These are phyloP conservation scores for Cutaneotrichosporon spelunceum DNA, from an alignment of 1,284 basidiomycete species.

Conservation along the genomic window DNA sequence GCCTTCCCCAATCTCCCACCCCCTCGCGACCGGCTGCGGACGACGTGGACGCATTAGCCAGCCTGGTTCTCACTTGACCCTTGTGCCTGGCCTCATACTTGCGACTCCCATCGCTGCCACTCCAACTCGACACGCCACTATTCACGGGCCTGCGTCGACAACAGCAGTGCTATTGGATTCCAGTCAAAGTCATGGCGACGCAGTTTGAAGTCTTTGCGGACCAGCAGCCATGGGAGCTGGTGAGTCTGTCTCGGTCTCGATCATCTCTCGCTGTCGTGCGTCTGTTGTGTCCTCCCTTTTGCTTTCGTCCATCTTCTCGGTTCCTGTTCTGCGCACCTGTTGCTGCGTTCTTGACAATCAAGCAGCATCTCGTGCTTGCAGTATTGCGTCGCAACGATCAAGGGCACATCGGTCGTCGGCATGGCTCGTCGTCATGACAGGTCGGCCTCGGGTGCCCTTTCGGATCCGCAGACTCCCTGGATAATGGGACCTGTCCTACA, in stretches of 20 bases:
- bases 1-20: too few species aligned
- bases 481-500: not conserved
- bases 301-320: not conserved
- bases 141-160: conserved; percentile 1
- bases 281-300: not conserved
- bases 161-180: not conserved
- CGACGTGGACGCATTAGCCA: not conserved
- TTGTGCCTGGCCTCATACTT: not conserved
- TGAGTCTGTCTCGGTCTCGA: conserved; percentile 13
- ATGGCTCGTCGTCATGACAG: not conserved
- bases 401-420: not conserved
- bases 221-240: conserved; percentile 24
- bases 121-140: not conserved
- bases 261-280: too few species aligned
- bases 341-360: not conserved
- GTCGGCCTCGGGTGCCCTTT: not conserved
- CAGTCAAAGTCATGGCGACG: not conserved
- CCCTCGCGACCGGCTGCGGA: not conserved
- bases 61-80: not conserved
- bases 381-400: not conserved
- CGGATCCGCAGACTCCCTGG: not conserved
- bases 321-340: not conserved
- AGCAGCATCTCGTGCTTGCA: not conserved
- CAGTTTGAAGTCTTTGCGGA: conserved; percentile 20
- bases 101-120: not conserved